A percentile compares a stretch with the other conserved stretches of the same genome.
Conservation (phyloP, 441 rosid genomes). For the Adansonia rubrostipa region DNA sequence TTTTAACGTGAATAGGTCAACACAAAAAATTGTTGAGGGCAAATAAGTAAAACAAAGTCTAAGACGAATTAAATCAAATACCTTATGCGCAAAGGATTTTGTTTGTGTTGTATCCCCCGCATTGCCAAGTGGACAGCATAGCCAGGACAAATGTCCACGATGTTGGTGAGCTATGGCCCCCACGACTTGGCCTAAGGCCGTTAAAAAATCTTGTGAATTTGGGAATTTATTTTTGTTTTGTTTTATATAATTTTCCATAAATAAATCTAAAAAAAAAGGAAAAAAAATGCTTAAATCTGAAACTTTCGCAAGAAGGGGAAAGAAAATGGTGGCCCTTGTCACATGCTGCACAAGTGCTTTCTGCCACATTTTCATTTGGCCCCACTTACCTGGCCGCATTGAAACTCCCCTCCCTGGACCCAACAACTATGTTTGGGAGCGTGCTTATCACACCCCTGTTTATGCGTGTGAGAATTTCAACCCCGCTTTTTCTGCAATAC, state of each 20-base stretch:
- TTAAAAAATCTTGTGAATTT: not conserved
- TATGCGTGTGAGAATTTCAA: not conserved
- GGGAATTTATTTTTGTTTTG: not conserved
- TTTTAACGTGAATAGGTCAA: not conserved
- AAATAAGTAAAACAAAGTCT: not conserved
- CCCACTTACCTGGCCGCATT: constrained; percentile 38
- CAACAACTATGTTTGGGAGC: constrained; percentile 14
- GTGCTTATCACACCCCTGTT: not conserved
- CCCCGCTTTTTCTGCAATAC: not conserved
- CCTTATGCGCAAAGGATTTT: constrained; percentile 14
- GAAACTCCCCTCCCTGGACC: constrained; percentile 28
- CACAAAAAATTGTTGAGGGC: not conserved
- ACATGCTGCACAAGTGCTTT: constrained; percentile 33
- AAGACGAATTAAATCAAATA: not conserved
- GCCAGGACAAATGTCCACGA: constrained; percentile 33
- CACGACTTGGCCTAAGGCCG: constrained; percentile 17
- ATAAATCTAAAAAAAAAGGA: not conserved
- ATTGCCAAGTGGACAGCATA: constrained; percentile 39
- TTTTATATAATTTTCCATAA: not conserved
- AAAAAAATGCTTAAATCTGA: not conserved
- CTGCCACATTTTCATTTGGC: not conserved
- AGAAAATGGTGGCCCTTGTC: constrained; percentile 24
- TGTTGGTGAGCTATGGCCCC: not conserved
- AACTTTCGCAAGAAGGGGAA: not conserved
- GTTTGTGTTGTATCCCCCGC: not conserved